phyloP scores from a whole-genome alignment of 106 monocot genomes.

The Amphibolis antarctica region DNA sequence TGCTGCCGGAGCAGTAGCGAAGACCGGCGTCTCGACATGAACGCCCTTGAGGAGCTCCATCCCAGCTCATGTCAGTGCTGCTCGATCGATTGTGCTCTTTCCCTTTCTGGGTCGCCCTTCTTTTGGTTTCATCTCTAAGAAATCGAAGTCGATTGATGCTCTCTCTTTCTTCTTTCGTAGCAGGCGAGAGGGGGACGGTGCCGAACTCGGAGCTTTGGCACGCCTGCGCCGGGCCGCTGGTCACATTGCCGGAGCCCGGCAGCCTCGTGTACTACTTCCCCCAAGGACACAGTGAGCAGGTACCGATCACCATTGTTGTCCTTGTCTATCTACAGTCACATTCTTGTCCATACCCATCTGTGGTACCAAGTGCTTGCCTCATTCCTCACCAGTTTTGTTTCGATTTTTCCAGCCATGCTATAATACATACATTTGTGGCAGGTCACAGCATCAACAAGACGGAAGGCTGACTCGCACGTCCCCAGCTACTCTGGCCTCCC shows the following conservation, averaged over 20 bases:
- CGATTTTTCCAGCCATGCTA: neutral
- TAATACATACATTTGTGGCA: neutral
- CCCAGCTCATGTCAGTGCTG: constrained; percentile 23
- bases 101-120: neutral
- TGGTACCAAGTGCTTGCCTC: neutral
- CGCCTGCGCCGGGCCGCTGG: constrained; percentile 87
- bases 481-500: constrained; percentile 18
- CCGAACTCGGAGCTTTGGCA: constrained; percentile 95
- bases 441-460: constrained; percentile 19
- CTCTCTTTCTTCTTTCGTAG: constrained; percentile 2
- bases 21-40: constrained; percentile 31
- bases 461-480: constrained; percentile 8
- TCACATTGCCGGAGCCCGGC: constrained; percentile 70
- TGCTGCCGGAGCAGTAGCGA: constrained; percentile 8
- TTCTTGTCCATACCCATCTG: neutral
- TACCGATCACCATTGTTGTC: neutral
- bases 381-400: neutral
- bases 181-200: constrained; percentile 41
- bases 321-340: neutral
- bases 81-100: neutral
- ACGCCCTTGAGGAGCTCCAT: constrained; percentile 49
- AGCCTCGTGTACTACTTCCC: constrained; percentile 68
- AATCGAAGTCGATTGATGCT: neutral
- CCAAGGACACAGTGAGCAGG: constrained; percentile 27
- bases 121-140: neutral